Conservation (phyloP, 2,329 filamentous ascomycete species). For the Claviceps sp. region DNA sequence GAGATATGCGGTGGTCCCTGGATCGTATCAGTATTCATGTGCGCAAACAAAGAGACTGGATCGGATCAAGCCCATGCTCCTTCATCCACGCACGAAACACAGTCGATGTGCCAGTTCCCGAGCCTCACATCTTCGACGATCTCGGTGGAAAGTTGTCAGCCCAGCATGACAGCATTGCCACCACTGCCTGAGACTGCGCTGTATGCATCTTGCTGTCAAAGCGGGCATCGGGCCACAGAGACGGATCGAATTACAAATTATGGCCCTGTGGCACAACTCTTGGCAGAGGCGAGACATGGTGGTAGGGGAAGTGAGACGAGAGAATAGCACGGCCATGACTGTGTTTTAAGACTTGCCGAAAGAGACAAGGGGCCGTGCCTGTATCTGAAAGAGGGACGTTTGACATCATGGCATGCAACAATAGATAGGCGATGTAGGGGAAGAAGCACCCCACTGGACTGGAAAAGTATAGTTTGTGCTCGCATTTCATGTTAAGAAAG, state of each 20-base stretch:
- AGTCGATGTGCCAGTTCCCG: not conserved
- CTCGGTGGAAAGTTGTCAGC: not conserved
- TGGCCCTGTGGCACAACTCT: slow-evolving; percentile 3
- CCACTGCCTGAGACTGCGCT: not conserved
- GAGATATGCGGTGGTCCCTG: slow-evolving; percentile 15
- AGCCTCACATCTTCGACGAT: not conserved
- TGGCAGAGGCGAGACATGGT: slow-evolving; percentile 3
- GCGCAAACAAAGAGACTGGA: not conserved
- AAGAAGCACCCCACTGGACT: not conserved
- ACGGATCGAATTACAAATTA: not conserved
- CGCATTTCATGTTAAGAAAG: not conserved
- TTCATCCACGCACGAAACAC: not conserved
- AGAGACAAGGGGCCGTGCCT: not conserved
- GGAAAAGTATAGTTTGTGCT: not conserved
- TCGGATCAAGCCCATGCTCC: not conserved
- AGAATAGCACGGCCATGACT: not conserved
- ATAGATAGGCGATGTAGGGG: not conserved
- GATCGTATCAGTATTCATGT: slow-evolving; percentile 12
- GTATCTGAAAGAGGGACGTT: not conserved
- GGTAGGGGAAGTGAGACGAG: not conserved
- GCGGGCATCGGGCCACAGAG: not conserved
- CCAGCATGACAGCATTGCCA: not conserved
- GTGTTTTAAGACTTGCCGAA: not conserved
- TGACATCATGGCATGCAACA: not conserved
- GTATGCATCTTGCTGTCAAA: not conserved